Evolutionary conservation across 768 basidiomycete genomes (phyloP), one percentile per base, ranked within the genome.

Genomic region (Dictyophora rubrovolvata): DNA sequence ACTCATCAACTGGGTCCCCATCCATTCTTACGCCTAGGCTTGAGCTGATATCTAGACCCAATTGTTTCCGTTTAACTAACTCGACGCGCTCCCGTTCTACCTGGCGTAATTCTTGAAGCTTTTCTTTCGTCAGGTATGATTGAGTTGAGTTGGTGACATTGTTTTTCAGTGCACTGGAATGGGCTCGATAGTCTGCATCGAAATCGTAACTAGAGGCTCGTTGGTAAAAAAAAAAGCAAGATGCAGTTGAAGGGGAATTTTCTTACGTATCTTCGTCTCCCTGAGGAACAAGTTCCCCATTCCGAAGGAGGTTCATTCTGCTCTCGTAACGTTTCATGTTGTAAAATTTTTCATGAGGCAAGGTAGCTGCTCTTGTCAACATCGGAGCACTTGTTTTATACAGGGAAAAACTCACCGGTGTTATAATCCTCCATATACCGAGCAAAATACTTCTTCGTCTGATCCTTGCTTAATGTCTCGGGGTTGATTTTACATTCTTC

Each of bases 301-400:
- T 77, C 49, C 92, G 83, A 53, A 95, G 73, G 20, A 89, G 83
- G 37, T 80, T 70, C 93, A 95, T 95, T 51, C 90, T 85, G 20
- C 76, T 76, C 61, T 93, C 90, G 68, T 92, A 93, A 5, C 81
- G 79, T 56, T 83, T 84, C 80, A 94, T 91, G 67, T 93, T 82
- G 70, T 95, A 95, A 70, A 93, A 96, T 69, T 96, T 96, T 69
- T 94, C 92, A 66, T 95, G 88, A 10, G 93, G 90, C 2, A 96
- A 77, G 2, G 93, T 96, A 14, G 92, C 93, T 93, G 60, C 17
- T 48, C 12, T 21, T 42, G 0, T 48, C 23, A 59, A 37, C 7
- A 49, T 36, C 60, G 17, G 11, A 1, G 9, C 11, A n/a, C 54
- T 23, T 20, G 20, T 9, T 22, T 20, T 22, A 34, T 18, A 20